phyloP scores from a whole-genome alignment of 345 rosid species.

The Eucalyptus marginata region DNA sequence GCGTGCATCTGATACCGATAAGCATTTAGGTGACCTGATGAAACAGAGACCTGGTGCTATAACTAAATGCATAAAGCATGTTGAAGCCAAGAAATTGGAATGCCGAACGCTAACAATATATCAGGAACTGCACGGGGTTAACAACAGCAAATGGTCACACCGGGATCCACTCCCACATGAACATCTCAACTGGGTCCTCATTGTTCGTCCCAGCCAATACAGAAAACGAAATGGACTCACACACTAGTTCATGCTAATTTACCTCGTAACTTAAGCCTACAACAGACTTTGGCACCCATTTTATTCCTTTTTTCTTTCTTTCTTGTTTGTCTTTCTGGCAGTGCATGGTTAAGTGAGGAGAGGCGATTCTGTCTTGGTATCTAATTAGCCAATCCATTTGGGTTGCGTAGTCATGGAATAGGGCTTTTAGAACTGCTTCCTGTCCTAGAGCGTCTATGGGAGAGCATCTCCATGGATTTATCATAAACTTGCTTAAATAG shows the following conservation, averaged over 20 bases:
- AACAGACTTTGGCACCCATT: not conserved
- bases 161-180: slow-evolving; percentile 44
- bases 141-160: not conserved
- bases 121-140: not conserved
- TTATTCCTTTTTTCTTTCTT: not conserved
- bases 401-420: no score
- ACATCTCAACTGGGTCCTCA: slow-evolving; percentile 3
- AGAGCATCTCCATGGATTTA: no score
- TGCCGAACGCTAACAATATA: not conserved
- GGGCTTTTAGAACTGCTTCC: no score
- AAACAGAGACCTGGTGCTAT: not conserved
- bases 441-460: no score
- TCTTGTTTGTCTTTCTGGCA: not conserved
- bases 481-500: no score
- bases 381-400: slow-evolving; percentile 26
- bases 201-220: not conserved
- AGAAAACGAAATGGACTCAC: not conserved
- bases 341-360: not conserved
- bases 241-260: not conserved
- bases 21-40: not conserved
- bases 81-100: not conserved
- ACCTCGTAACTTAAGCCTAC: not conserved
- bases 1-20: not conserved
- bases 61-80: not conserved
- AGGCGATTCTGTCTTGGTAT: not conserved